Percentiles rank a stretch among this genome's conserved stretches.
Evolutionary conservation across 73 alveolate genomes (phyloP).

Genomic region (Tetrahymena borealis): DNA sequence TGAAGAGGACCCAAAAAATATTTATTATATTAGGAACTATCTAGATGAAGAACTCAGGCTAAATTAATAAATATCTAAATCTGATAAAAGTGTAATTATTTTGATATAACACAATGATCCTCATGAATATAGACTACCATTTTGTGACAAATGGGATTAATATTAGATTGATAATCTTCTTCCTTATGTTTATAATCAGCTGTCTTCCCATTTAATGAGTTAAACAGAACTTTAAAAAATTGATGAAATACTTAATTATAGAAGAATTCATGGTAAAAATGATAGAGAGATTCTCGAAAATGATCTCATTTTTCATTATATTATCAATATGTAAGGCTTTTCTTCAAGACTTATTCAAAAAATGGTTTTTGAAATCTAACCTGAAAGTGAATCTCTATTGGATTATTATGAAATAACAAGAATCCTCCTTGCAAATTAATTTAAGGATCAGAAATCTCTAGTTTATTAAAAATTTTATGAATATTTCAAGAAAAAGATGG

Average conservation of each 20-base stretch:
- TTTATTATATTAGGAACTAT: neutral
- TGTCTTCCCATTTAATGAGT: neutral
- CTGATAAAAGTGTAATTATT: neutral
- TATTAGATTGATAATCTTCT: neutral
- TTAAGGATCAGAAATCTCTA: neutral
- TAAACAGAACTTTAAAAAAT: neutral
- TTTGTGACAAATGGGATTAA: neutral
- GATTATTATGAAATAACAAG: neutral
- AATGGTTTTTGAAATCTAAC: neutral
- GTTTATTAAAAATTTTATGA: neutral
- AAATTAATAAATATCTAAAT: neutral
- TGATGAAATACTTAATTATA: neutral
- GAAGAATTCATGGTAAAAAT: neutral
- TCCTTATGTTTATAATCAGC: neutral
- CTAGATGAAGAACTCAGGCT: neutral
- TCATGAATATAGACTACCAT: neutral
- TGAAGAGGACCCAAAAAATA: neutral
- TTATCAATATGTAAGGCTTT: neutral
- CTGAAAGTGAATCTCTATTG: neutral
- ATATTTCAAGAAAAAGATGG: neutral
- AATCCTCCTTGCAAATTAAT: neutral
- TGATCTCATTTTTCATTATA: neutral
- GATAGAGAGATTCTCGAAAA: neutral
- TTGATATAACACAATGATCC: neutral
- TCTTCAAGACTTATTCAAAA: neutral